Evolutionary conservation across 2,329 filamentous ascomycete species (phyloP), one percentile per base, ranked within the genome.

Genomic region (Escovopsis weberi): DNA sequence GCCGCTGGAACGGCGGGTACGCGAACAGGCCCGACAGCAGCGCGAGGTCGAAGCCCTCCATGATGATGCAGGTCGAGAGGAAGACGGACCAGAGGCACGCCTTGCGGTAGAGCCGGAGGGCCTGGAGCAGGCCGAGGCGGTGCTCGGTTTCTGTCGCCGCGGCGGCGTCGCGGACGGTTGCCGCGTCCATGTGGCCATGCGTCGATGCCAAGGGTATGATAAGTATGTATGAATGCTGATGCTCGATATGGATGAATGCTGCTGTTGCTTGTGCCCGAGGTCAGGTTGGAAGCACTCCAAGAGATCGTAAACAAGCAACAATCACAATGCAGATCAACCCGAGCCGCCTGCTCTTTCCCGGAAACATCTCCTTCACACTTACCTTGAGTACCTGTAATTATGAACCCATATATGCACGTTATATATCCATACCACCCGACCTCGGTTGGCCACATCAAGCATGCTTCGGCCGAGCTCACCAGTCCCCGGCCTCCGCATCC

Each of bases 1-100:
- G 62, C 45, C 48, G 55, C 36, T 57, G 56, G 45, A 61, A 69
- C 15, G 51, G 60, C 1, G 50, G 61, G 48, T 63, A 65, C 12
- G 59, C 63, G 36, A 60, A 68, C 45, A 69, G 61, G 32, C 60
- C 63, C 33, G 50, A 54, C 38, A 69, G 53, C 1, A 70, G 54
- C 18, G 53, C 52, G 4, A 55, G 43, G 44, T 69, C 68, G 45
- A 68, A 64, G 1, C 61, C 60, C 19, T 64, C 61, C 61, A 64
- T 64, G 33, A 64, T 48, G 4, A 64, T 60, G 7, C 58, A 61
- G 0, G 58, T 50, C 6, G 62, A 64, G 19, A 64, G 44, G 36
- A 63, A 57, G 41, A 62, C 44, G 26, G 60, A 63, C 60, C 60
- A 64, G 6, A 59, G 42, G 26, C 55, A 58, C 1, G 61, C 62